These are phyloP conservation scores for Xylaria sp. DNA, from an alignment of 2,329 filamentous ascomycete species.

Conservation along the genomic window DNA sequence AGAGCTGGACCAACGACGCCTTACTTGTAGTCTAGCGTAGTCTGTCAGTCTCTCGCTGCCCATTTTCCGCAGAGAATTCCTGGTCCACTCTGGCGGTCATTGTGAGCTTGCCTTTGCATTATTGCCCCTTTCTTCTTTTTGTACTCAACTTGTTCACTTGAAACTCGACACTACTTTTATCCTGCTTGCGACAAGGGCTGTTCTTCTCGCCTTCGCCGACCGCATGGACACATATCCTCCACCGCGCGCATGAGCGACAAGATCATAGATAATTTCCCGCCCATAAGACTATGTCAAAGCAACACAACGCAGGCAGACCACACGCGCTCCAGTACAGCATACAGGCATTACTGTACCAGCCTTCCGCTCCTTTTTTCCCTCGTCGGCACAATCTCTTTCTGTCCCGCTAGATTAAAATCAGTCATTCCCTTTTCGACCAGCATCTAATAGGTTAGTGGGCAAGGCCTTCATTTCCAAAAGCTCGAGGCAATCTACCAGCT, in stretches of 20 bases:
- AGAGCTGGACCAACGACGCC: constrained; percentile 33
- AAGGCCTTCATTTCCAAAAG: constrained; percentile 52
- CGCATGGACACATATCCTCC: constrained; percentile 25
- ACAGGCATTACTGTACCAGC: constrained; percentile 35
- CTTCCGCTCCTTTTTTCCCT: constrained; percentile 42
- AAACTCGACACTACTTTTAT: constrained; percentile 28
- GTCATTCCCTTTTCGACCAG: constrained; percentile 50
- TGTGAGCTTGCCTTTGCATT: constrained; percentile 21
- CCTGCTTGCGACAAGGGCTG: constrained; percentile 30
- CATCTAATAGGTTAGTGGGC: constrained; percentile 51
- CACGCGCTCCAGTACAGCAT: constrained; percentile 21
- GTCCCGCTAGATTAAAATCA: constrained; percentile 44
- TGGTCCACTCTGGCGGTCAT: constrained; percentile 25
- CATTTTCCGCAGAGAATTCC: constrained; percentile 24
- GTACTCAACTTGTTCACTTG: constrained; percentile 29
- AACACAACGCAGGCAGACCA: constrained; percentile 15
- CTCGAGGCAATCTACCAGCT: constrained; percentile 48
- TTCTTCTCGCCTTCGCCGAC: constrained; percentile 30
- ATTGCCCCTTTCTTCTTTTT: constrained; percentile 31
- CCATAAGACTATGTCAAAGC: constrained; percentile 29
- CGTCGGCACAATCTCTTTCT: constrained; percentile 38
- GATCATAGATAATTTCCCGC: constrained; percentile 39
- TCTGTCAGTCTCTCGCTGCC: constrained; percentile 25
- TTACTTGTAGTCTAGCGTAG: background rate
- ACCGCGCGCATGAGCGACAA: constrained; percentile 36